A percentile compares a stretch with the other conserved stretches of the same genome.
Conservation (phyloP, 306 rosid genomes). For the Pueraria montana region DNA sequence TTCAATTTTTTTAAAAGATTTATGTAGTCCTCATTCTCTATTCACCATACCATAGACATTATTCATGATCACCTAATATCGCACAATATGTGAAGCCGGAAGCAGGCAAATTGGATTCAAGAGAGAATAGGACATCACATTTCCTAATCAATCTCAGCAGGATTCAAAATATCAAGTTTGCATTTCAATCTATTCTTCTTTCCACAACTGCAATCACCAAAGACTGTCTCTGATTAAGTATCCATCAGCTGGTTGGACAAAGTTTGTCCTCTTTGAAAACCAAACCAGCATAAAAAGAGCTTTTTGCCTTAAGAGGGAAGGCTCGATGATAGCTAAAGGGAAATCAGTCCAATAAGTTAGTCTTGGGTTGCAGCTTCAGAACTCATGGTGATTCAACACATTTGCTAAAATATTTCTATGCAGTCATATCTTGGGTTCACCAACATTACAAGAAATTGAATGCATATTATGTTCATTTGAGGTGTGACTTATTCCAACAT, state of each 20-base stretch:
- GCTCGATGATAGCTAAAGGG: not conserved
- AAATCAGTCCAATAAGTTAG: not conserved
- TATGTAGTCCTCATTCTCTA: not conserved
- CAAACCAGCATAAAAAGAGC: constrained; percentile 1
- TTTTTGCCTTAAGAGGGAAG: not conserved
- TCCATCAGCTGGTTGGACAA: constrained; percentile 11
- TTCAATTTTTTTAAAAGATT: not conserved
- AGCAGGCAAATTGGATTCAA: constrained; percentile 11
- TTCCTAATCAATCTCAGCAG: constrained; percentile 22
- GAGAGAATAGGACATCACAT: not conserved
- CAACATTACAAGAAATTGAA: not conserved
- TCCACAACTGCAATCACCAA: constrained; percentile 15
- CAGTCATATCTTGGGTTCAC: not conserved
- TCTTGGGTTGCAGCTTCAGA: not conserved
- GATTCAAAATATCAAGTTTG: constrained; percentile 28
- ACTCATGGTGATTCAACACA: not conserved
- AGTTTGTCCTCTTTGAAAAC: constrained; percentile 24
- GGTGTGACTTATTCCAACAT: not conserved
- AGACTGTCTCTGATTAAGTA: constrained; percentile 24
- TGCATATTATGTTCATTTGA: not conserved
- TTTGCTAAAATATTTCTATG: not conserved
- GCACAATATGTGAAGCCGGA: constrained; percentile 33
- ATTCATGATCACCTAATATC: constrained; percentile 22
- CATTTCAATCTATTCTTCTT: constrained; percentile 18
- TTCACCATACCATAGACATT: not conserved